Percentiles rank a stretch among this genome's conserved stretches.
phyloP scores from a whole-genome alignment of 1,139 yeast genomes.

The Lodderomyces theae region DNA sequence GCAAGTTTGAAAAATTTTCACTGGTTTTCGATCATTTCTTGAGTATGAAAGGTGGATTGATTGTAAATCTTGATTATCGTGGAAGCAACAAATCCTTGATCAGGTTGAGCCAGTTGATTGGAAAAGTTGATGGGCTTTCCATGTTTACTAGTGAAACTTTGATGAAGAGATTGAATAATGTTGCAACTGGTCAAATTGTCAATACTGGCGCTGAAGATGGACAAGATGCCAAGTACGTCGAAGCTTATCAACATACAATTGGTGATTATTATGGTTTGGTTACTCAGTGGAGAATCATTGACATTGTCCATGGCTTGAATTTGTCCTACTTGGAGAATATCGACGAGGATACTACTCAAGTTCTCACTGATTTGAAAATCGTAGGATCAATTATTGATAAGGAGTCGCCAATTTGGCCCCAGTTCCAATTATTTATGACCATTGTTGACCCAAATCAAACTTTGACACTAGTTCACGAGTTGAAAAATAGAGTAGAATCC shows the following conservation, averaged over 20 bases:
- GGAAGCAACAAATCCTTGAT: conserved; percentile 25
- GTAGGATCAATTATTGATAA: conserved; percentile 21
- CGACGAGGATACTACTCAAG: conserved; percentile 15
- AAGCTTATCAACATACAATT: conserved; percentile 19
- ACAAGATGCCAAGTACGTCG: conserved; percentile 32
- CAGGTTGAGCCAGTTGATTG: conserved; percentile 27
- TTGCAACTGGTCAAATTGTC: conserved; percentile 22
- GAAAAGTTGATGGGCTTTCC: conserved; percentile 33
- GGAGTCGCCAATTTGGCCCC: conserved; percentile 16
- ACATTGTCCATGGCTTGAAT: conserved; percentile 33
- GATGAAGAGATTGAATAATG: conserved; percentile 28
- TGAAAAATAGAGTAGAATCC: conserved; percentile 20
- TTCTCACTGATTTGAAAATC: conserved; percentile 23
- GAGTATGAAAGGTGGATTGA: conserved; percentile 26
- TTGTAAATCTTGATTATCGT: conserved; percentile 31
- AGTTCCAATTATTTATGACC: conserved; percentile 30
- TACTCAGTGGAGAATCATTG: conserved; percentile 39
- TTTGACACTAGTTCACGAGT: conserved; percentile 21
- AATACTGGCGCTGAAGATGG: conserved; percentile 27
- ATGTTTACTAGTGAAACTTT: conserved; percentile 31
- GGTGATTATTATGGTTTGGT: conserved; percentile 28
- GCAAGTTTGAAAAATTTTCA: conserved; percentile 18
- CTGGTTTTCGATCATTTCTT: conserved; percentile 25
- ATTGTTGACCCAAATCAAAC: conserved; percentile 25
- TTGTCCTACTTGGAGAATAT: conserved; percentile 26